Base-by-base conservation (phyloP, 176 grass and related monocot genomes). In the Bromus sterilis region DNA sequence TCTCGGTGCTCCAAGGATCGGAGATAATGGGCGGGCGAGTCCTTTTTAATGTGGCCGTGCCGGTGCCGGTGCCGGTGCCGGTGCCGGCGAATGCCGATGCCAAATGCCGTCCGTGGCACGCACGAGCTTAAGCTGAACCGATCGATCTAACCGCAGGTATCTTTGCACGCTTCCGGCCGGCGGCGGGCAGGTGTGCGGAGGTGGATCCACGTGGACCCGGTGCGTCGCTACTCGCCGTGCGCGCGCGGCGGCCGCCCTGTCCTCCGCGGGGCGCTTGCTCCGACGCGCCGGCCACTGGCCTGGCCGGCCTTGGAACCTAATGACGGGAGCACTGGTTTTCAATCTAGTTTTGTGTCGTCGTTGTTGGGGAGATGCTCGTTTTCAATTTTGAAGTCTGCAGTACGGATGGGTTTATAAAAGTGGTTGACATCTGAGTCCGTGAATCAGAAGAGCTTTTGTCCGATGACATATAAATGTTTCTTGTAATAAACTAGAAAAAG, bases 1-100 rank as follows among this genome's bases (percentile, higher is more conserved):
- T 78, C 82, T 89, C 62, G 82, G 34, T 23, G 34, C 83, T 28
- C 53, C 77, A 81, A 81, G 77, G 71, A 85, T 70, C 66, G 58
- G 80, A 66, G 1, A 8, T 43, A 75, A 11, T 4, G 51, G 20
- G 32, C 28, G 48, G 35, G 33, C 69, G 21, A 46, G 87, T 75
- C 68, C 31, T 71, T 81, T 89, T 80, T 80, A 57, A 46, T 42
- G 24, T 8, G 15, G 25, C 20, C 5, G 13, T 44, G 65, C 82
- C 61, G 23, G 40, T 18, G 49, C 56, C 29, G 29, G 5, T 1
- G 5, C 39, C 10, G 15, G 7, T 34, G 30, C 21, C 5, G 46
- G 16, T 49, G 43, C 43, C 43, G 14, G 2, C 42, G 51, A 2
- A 14, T 20, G 23, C 55, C n/a, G 69, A 30, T 57, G 74, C 33